These are phyloP conservation scores for Mollisia scopiformis DNA, from an alignment of 2,329 filamentous ascomycete species.

Conservation along the genomic window DNA sequence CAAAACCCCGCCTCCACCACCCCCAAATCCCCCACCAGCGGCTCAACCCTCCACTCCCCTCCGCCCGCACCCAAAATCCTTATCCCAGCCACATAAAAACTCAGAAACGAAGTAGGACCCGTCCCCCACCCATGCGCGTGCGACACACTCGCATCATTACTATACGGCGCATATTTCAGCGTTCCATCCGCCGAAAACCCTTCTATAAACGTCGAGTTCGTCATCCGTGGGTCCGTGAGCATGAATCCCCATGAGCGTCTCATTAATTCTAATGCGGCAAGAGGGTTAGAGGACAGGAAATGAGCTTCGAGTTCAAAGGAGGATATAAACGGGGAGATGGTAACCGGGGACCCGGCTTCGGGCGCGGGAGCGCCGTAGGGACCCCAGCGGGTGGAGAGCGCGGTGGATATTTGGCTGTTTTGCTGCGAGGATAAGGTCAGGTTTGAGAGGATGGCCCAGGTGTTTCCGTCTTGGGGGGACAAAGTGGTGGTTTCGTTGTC, in stretches of 20 bases:
- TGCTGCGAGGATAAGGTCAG: constrained; percentile 33
- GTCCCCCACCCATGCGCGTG: constrained; percentile 41
- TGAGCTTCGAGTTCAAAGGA: constrained; percentile 50
- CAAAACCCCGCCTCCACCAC: constrained; percentile 42
- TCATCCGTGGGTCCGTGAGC: constrained; percentile 44
- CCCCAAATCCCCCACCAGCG: constrained; percentile 40
- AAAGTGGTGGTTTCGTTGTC: constrained; percentile 59
- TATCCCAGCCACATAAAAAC: constrained; percentile 34
- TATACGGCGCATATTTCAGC: constrained; percentile 40
- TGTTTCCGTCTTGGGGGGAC: constrained; percentile 62
- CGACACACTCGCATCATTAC: constrained; percentile 37
- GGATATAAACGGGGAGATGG: constrained; percentile 49
- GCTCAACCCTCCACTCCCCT: constrained; percentile 34
- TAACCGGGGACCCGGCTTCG: constrained; percentile 47
- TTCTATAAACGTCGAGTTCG: constrained; percentile 41
- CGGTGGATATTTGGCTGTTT: constrained; percentile 40
- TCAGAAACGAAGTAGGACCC: constrained; percentile 35
- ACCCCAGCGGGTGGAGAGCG: constrained; percentile 24
- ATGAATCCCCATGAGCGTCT: constrained; percentile 63
- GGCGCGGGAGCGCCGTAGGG: constrained; percentile 49
- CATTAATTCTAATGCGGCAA: constrained; percentile 56
- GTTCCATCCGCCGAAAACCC: constrained; percentile 39
- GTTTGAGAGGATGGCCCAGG: constrained; percentile 47
- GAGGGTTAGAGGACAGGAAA: constrained; percentile 45
- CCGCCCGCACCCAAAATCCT: constrained; percentile 28